Percentiles rank a stretch among this genome's conserved stretches.
These are phyloP conservation scores for Sordariomycetes sp. DNA, from an alignment of 2,329 filamentous ascomycete genomes.

Conservation along the genomic window DNA sequence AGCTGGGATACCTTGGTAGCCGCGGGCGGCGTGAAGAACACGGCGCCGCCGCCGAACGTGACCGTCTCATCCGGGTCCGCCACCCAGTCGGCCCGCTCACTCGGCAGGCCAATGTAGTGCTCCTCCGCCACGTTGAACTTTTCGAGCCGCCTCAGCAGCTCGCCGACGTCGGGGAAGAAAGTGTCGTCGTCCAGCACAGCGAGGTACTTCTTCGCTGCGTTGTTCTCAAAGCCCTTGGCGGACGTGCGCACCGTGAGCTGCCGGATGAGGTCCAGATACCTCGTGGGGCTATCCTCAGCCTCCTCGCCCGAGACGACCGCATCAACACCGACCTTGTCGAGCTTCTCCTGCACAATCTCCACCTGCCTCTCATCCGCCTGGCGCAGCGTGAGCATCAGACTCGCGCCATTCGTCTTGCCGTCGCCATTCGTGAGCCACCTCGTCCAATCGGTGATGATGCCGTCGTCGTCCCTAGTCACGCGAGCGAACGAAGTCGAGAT, in stretches of 20 bases:
- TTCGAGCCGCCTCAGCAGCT: slow-evolving; percentile 25
- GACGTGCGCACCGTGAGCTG: slow-evolving; percentile 20
- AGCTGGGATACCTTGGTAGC: slow-evolving; percentile 21
- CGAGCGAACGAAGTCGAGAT: slow-evolving; percentile 24
- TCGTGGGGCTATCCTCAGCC: slow-evolving; percentile 18
- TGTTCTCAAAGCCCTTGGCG: slow-evolving; percentile 15
- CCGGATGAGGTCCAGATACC: slow-evolving; percentile 26
- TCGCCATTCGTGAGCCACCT: slow-evolving; percentile 32
- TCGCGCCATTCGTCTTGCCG: slow-evolving; percentile 29
- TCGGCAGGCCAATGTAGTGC: slow-evolving; percentile 31
- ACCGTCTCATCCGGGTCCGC: slow-evolving; percentile 22
- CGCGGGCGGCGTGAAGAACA: slow-evolving; percentile 27
- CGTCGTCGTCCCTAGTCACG: slow-evolving; percentile 24
- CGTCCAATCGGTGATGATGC: slow-evolving; percentile 29
- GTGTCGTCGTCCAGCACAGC: slow-evolving; percentile 34
- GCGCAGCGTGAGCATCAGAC: slow-evolving; percentile 28
- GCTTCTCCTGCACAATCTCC: slow-evolving; percentile 15
- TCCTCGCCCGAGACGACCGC: slow-evolving; percentile 21
- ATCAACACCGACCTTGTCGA: slow-evolving; percentile 26
- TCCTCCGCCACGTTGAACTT: slow-evolving; percentile 19
- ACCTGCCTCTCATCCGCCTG: slow-evolving; percentile 22
- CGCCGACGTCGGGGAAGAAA: slow-evolving; percentile 30
- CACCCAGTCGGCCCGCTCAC: slow-evolving; percentile 31
- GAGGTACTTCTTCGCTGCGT: slow-evolving; percentile 25
- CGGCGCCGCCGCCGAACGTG: slow-evolving; percentile 32